Percentiles rank a stretch among this genome's conserved stretches.
phyloP scores from a whole-genome alignment of 345 rosid species.

The Angophora floribunda region DNA sequence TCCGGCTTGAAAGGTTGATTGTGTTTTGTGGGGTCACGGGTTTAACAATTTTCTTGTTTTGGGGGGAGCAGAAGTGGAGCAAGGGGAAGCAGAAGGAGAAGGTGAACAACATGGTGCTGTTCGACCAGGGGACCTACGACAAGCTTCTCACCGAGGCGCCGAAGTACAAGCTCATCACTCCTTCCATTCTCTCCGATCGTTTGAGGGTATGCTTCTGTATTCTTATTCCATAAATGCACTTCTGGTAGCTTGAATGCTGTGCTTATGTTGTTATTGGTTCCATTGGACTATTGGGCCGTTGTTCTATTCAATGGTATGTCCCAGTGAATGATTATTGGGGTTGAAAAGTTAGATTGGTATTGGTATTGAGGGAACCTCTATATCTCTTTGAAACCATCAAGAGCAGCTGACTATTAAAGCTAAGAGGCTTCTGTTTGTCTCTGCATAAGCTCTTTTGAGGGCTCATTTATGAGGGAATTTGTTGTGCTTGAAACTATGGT shows the following conservation, averaged over 20 bases:
- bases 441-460: neutral
- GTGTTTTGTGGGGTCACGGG: neutral
- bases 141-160: conserved; percentile 36
- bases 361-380: neutral
- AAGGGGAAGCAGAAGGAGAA: conserved; percentile 52
- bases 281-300: neutral
- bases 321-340: neutral
- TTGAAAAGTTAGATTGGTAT: neutral
- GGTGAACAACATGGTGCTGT: conserved; percentile 53
- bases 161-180: conserved; percentile 42
- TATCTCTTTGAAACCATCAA: neutral
- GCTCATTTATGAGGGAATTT: neutral
- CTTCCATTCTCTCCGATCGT: conserved; percentile 38
- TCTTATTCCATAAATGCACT: neutral
- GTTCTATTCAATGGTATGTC: neutral
- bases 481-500: neutral
- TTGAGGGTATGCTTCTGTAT: conserved; percentile 22
- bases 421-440: neutral
- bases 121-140: conserved; percentile 42
- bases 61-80: conserved; percentile 36
- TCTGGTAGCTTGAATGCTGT: neutral
- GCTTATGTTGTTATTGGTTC: neutral
- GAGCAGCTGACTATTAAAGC: neutral
- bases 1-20: neutral
- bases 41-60: neutral